phyloP scores from a whole-genome alignment of 31 red algal genomes.

The Odonthalia washingtoniensis region DNA sequence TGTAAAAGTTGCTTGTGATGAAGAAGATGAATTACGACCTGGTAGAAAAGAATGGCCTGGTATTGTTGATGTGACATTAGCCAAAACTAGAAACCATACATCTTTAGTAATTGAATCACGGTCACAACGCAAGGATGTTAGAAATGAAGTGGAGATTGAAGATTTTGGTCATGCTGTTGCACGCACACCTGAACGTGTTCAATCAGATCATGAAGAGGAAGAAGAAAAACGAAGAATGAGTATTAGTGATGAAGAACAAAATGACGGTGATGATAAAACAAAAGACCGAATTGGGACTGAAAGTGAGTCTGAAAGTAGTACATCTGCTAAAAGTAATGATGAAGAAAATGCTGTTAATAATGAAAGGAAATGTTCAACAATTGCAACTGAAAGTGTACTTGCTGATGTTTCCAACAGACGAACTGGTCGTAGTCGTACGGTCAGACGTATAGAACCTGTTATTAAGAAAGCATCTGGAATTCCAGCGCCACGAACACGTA shows the following conservation, averaged over 20 bases:
- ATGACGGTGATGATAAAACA: no score
- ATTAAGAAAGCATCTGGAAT: slow-evolving; percentile 18
- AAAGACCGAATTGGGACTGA: no score
- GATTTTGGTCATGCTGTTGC: slow-evolving; percentile 6
- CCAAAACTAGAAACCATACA: slow-evolving; percentile 29
- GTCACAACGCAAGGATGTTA: neutral
- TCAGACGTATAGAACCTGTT: neutral
- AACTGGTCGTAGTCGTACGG: neutral
- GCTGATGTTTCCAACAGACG: neutral
- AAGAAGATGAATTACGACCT: slow-evolving; percentile 3
- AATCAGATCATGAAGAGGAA: no score
- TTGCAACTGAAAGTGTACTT: no score
- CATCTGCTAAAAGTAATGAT: neutral
- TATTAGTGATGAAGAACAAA: no score
- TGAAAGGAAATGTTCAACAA: no score
- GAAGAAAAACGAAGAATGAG: no score
- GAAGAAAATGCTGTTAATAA: neutral
- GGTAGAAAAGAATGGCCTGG: slow-evolving; percentile 37
- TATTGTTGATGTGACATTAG: neutral
- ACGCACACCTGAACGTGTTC: neutral
- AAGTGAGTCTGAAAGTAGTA: no score
- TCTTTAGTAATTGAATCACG: slow-evolving; percentile 17
- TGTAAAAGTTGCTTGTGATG: slow-evolving; percentile 16
- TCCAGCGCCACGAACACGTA: slow-evolving; percentile 6
- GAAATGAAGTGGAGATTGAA: slow-evolving; percentile 41